Evolutionary conservation across 352 stramenopile genomes (phyloP).

Genomic region (Phytophthora nicotianae): DNA sequence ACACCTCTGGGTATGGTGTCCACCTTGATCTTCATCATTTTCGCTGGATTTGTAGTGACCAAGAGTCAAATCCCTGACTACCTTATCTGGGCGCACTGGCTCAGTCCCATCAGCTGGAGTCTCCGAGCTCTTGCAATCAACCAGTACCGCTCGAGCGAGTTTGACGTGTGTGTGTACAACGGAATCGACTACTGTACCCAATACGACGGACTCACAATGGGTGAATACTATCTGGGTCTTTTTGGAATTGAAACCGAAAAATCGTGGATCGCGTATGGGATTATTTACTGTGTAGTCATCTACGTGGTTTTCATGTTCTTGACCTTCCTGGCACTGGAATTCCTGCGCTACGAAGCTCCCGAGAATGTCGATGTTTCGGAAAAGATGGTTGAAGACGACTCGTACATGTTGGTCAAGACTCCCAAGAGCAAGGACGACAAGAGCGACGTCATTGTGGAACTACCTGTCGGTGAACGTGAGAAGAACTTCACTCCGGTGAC

Average conservation of each 20-base stretch:
- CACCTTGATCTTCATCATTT: slow-evolving; percentile 54
- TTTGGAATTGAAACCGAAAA: slow-evolving; percentile 51
- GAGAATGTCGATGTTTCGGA: neutral
- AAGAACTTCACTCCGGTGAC: slow-evolving; percentile 42
- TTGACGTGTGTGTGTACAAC: slow-evolving; percentile 10
- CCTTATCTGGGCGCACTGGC: slow-evolving; percentile 65
- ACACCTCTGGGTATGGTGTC: slow-evolving; percentile 38
- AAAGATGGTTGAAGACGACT: neutral
- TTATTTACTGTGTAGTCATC: slow-evolving; percentile 39
- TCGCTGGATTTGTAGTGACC: slow-evolving; percentile 35
- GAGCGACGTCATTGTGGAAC: neutral
- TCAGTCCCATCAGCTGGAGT: slow-evolving; percentile 42
- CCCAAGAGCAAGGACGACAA: slow-evolving; percentile 1
- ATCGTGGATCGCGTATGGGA: slow-evolving; percentile 44
- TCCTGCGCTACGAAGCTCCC: neutral
- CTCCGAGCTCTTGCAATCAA: slow-evolving; percentile 1
- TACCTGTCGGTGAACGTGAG: neutral
- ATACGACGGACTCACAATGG: slow-evolving; percentile 33
- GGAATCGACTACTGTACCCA: slow-evolving; percentile 32
- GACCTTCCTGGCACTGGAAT: neutral
- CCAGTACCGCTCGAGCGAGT: slow-evolving; percentile 1
- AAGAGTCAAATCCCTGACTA: slow-evolving; percentile 51
- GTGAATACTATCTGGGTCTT: slow-evolving; percentile 42
- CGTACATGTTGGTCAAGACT: neutral
- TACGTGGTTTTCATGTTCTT: slow-evolving; percentile 32